These are phyloP conservation scores for Aspergillus hancockii DNA, from an alignment of 495 filamentous ascomycete species.

Conservation along the genomic window DNA sequence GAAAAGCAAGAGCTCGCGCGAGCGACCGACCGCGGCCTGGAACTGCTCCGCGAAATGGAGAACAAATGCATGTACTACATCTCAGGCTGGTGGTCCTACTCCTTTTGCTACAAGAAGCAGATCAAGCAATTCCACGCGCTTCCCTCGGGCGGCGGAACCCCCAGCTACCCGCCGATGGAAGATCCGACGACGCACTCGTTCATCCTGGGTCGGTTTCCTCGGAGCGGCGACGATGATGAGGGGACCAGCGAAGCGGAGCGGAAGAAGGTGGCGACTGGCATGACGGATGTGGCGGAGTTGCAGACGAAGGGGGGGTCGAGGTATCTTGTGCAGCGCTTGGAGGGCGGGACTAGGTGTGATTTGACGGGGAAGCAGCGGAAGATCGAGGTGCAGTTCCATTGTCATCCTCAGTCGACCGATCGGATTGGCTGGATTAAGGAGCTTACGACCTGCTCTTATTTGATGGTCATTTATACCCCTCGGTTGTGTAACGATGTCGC, in stretches of 20 bases:
- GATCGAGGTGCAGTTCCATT: constrained; percentile 93
- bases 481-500: constrained; percentile 90
- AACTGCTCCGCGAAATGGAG: constrained; percentile 85
- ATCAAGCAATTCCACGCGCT: constrained; percentile 92
- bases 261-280: constrained; percentile 33
- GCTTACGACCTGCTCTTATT: constrained; percentile 85
- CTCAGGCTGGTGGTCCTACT: constrained; percentile 96
- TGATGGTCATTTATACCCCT: constrained; percentile 94
- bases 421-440: constrained; percentile 96
- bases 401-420: constrained; percentile 77
- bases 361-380: constrained; percentile 80
- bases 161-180: constrained; percentile 69
- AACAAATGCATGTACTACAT: constrained; percentile 88
- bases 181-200: constrained; percentile 79
- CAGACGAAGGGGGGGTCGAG: constrained; percentile 80
- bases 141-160: constrained; percentile 62
- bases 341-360: constrained; percentile 87
- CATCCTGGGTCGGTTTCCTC: constrained; percentile 66
- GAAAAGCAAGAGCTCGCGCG: constrained; percentile 83
- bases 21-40: constrained; percentile 82
- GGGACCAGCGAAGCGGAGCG: constrained; percentile 34
- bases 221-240: constrained; percentile 21
- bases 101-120: constrained; percentile 86
- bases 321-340: constrained; percentile 87
- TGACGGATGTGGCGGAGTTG: constrained; percentile 57